Evolutionary conservation across 1,139 yeast genomes (phyloP).

Genomic region (Oligophagozyma castellii): DNA sequence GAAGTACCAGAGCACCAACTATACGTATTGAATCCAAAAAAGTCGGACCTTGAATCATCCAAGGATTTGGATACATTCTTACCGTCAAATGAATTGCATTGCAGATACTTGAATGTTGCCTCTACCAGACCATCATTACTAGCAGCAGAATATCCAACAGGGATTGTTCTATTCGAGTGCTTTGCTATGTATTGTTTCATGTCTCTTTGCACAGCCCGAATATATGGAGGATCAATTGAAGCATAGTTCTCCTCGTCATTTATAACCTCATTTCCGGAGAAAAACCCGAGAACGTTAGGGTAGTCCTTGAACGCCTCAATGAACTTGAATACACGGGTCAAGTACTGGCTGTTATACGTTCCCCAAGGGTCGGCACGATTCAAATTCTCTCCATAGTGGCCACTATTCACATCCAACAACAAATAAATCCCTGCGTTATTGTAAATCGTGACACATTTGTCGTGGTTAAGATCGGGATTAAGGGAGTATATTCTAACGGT

Average conservation of each 20-base stretch:
- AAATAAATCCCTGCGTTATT: constrained; percentile 84
- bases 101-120: constrained; percentile 69
- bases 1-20: constrained; percentile 80
- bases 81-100: constrained; percentile 45
- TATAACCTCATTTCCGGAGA: constrained; percentile 86
- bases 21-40: constrained; percentile 83
- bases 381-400: constrained; percentile 47
- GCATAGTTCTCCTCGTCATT: constrained; percentile 66
- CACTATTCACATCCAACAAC: constrained; percentile 77
- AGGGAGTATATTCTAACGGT: constrained; percentile 58
- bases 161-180: constrained; percentile 59
- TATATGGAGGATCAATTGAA: constrained; percentile 43
- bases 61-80: constrained; percentile 28
- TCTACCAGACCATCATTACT: constrained; percentile 61
- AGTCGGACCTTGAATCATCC: constrained; percentile 61
- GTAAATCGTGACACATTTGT: constrained; percentile 74
- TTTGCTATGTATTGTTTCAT: constrained; percentile 66
- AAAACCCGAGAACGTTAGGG: constrained; percentile 80
- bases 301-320: constrained; percentile 74
- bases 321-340: constrained; percentile 63
- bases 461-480: constrained; percentile 69
- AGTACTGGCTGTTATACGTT: constrained; percentile 54
- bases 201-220: constrained; percentile 87
- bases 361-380: constrained; percentile 61
- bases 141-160: constrained; percentile 90